Conservation (phyloP, 2,329 filamentous ascomycete genomes). For the Exophiala aquamarina region DNA sequence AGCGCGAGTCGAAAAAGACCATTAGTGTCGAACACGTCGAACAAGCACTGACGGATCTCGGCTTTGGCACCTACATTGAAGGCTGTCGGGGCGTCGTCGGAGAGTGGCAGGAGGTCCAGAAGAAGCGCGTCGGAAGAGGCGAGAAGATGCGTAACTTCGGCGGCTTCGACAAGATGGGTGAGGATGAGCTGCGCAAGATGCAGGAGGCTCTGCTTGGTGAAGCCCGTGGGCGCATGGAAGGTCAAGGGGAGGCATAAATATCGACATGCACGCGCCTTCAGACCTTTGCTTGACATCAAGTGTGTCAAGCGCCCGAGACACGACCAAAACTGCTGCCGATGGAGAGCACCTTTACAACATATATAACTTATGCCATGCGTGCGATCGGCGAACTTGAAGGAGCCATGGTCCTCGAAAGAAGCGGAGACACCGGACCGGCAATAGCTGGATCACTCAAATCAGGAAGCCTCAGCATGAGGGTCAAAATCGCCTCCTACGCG, state of each 20-base stretch:
- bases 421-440: too few relatives aligned
- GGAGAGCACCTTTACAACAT: not conserved
- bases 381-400: too few relatives aligned
- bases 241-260: conserved; percentile 8
- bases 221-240: conserved; percentile 62
- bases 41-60: conserved; percentile 86
- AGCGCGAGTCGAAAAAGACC: conserved; percentile 98
- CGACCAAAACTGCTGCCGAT: too few relatives aligned
- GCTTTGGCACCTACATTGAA: conserved; percentile 87
- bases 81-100: conserved; percentile 83
- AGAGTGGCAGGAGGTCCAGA: conserved; percentile 89
- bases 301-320: too few relatives aligned
- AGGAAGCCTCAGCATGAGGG: too few relatives aligned
- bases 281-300: too few relatives aligned
- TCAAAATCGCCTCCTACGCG: too few relatives aligned
- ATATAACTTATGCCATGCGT: too few relatives aligned
- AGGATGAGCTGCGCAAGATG: conserved; percentile 83
- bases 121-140: conserved; percentile 60
- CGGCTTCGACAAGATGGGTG: conserved; percentile 85
- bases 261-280: not conserved
- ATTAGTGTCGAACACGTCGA: conserved; percentile 98
- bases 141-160: conserved; percentile 98
- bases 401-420: too few relatives aligned
- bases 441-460: too few relatives aligned
- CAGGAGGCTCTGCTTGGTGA: conserved; percentile 90